Conservation (phyloP, 306 rosid genomes). For the Clitoria ternatea region DNA sequence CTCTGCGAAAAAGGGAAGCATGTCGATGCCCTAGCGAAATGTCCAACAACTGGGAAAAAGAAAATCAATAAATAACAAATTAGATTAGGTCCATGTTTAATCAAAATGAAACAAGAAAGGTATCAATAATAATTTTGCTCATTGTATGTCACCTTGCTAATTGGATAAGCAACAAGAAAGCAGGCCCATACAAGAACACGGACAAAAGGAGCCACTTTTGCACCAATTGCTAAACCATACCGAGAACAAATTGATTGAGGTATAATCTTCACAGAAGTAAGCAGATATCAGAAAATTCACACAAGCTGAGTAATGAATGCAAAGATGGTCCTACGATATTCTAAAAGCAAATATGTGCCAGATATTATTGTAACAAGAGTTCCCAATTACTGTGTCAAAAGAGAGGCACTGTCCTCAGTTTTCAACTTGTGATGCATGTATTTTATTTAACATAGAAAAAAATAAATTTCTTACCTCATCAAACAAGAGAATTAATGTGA, state of each 20-base stretch:
- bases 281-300: constrained; percentile 18
- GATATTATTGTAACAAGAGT: no score
- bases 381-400: no score
- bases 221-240: constrained; percentile 85
- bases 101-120: not conserved
- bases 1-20: constrained; percentile 87
- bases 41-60: constrained; percentile 62
- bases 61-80: not conserved
- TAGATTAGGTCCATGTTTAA: not conserved
- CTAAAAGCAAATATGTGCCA: not conserved
- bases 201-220: constrained; percentile 75
- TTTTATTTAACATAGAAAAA: not conserved
- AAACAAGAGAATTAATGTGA: constrained; percentile 89
- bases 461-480: constrained; percentile 63
- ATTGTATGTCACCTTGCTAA: constrained; percentile 72
- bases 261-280: constrained; percentile 59
- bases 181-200: constrained; percentile 87
- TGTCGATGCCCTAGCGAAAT: constrained; percentile 69
- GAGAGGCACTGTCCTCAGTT: no score
- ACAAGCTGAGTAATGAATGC: not conserved
- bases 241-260: constrained; percentile 91
- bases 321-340: not conserved
- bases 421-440: not conserved
- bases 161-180: constrained; percentile 82
- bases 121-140: not conserved